Conservation (phyloP, 2,329 filamentous ascomycete species). For the Paecilomyces sp. region DNA sequence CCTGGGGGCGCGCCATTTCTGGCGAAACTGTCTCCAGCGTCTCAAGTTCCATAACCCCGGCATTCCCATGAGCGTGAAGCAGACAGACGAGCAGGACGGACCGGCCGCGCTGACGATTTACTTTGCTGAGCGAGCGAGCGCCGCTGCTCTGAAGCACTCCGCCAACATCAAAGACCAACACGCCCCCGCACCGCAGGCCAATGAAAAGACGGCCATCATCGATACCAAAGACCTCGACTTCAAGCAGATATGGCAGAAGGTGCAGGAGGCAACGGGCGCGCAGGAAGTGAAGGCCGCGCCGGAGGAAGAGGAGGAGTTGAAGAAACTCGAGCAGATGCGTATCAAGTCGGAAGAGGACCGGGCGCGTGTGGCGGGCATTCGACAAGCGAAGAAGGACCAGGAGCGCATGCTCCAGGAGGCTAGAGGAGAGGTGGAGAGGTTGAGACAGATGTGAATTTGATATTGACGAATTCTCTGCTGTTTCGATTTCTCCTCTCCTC, state of each 20-base stretch:
- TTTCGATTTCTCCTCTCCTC: neutral
- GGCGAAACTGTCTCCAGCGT: constrained; percentile 70
- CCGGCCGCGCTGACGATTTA: constrained; percentile 35
- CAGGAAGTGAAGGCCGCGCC: constrained; percentile 24
- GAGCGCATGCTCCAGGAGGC: constrained; percentile 38
- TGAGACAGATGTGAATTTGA: constrained; percentile 24
- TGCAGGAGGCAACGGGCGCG: constrained; percentile 35
- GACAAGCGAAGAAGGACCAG: constrained; percentile 39
- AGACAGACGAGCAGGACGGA: constrained; percentile 48
- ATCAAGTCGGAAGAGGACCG: constrained; percentile 32
- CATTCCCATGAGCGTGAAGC: constrained; percentile 74
- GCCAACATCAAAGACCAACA: constrained; percentile 22
- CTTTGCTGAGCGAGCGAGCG: constrained; percentile 28
- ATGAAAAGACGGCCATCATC: constrained; percentile 27
- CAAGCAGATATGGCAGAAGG: constrained; percentile 36
- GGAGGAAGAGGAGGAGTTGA: constrained; percentile 28
- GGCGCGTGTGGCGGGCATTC: constrained; percentile 27
- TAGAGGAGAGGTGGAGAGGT: constrained; percentile 35
- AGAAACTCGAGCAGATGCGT: constrained; percentile 27
- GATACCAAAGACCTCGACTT: constrained; percentile 33
- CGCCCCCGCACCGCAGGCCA: constrained; percentile 23
- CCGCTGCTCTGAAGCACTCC: constrained; percentile 16
- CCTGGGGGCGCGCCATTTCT: constrained; percentile 67
- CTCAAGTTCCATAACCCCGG: constrained; percentile 93
- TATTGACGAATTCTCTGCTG: neutral